phyloP scores from a whole-genome alignment of 495 filamentous ascomycete genomes.

The Ramalina intermedia region DNA sequence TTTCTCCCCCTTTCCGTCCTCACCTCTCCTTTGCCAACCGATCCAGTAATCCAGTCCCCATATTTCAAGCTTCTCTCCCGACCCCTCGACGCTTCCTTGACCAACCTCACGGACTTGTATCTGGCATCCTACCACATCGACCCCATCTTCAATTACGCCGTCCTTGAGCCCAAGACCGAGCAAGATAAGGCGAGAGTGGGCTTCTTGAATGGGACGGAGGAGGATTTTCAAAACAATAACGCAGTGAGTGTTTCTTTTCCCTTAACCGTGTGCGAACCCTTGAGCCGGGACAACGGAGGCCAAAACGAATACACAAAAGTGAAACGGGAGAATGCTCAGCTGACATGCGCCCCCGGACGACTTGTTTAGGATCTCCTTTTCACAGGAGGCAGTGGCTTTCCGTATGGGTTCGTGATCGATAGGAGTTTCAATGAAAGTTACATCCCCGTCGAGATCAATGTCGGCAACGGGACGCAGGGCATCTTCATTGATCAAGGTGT shows the following conservation, averaged over 20 bases:
- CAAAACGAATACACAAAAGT: no score
- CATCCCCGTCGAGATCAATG: constrained; percentile 7
- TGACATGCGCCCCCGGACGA: neutral
- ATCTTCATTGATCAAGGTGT: constrained; percentile 6
- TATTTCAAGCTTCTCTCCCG: constrained; percentile 1
- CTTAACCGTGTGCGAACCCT: no score
- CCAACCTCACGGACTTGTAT: neutral
- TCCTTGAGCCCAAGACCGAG: neutral
- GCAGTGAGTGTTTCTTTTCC: neutral
- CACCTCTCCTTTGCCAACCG: no score
- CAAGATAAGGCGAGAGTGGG: neutral
- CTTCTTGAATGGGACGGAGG: constrained; percentile 4
- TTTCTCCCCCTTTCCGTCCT: no score
- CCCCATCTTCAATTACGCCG: constrained; percentile 7
- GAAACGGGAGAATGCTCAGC: neutral
- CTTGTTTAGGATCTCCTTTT: neutral
- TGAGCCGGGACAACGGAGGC: neutral
- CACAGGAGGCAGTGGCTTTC: neutral
- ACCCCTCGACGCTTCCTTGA: neutral
- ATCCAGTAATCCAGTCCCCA: no score
- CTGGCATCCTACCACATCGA: constrained; percentile 8
- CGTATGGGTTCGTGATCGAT: neutral
- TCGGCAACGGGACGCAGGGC: constrained; percentile 1
- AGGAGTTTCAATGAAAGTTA: neutral
- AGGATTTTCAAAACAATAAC: neutral